Conservation (phyloP, 345 rosid genomes). For the Geranium rotundifolium region DNA sequence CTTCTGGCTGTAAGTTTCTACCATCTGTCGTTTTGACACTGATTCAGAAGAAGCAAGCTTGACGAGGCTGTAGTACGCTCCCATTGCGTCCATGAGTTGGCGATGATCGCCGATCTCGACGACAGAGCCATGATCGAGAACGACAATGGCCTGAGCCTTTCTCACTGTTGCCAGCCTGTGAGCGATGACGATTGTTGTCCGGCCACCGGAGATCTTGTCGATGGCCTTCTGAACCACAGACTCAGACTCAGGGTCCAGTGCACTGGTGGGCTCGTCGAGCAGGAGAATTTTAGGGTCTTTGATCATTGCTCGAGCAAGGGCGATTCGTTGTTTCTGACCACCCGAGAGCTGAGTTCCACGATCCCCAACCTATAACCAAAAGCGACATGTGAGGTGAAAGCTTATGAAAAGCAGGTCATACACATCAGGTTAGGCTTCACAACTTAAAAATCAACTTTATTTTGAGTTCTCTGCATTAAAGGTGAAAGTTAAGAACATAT, state of each 20-base stretch:
- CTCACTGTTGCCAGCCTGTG: constrained; percentile 60
- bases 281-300: constrained; percentile 50
- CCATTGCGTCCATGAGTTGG: constrained; percentile 33
- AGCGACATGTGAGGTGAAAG: too few relatives aligned
- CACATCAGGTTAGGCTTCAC: too few relatives aligned
- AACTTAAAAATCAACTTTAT: too few relatives aligned
- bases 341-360: constrained; percentile 55
- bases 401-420: too few relatives aligned
- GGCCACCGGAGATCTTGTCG: constrained; percentile 40
- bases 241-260: constrained; percentile 49
- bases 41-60: constrained; percentile 51
- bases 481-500: too few relatives aligned
- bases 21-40: constrained; percentile 12
- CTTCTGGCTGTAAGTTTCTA: constrained; percentile 3
- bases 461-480: too few relatives aligned
- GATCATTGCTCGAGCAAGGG: constrained; percentile 59
- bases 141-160: constrained; percentile 40
- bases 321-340: constrained; percentile 80
- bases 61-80: constrained; percentile 41
- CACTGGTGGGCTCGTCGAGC: constrained; percentile 63
- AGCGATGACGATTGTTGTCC: constrained; percentile 53
- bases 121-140: constrained; percentile 43
- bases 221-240: constrained; percentile 48
- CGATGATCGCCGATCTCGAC: constrained; percentile 46
- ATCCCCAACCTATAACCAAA: constrained; percentile 39